Base-by-base conservation (phyloP, 1,284 basidiomycete genomes). In the Volvariella surrecta region DNA sequence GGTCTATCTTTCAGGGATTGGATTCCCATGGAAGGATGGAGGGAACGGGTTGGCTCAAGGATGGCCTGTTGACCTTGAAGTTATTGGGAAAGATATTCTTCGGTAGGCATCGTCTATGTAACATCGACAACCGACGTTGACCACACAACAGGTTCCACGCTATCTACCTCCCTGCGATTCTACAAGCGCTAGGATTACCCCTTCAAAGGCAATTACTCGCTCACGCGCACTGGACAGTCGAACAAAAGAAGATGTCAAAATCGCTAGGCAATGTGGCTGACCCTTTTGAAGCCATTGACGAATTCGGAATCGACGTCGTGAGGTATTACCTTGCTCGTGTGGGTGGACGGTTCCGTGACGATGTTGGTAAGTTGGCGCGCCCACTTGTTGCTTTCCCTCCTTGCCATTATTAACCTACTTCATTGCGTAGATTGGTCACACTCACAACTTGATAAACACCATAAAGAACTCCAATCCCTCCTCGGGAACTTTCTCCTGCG, bases 131-230 rank as follows among this genome's bases (percentile, higher is more conserved):
- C n/a, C n/a, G n/a, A n/a, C n/a, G n/a, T n/a, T n/a, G n/a, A n/a
- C n/a, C n/a, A n/a, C n/a, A n/a, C n/a, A n/a, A n/a, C n/a, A 84
- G 89, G 16, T 97, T 96, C 62, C 93, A 97, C 59, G 84, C 91
- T 0, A 70, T 95, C 28, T 94, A 95, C 61, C 82, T 93, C 57
- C 93, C 93, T 0, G 89, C 90, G 0, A 81, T 96, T 48, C 72
- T 96, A 2, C 67, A 82, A 41, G 90, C 90, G 0, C 75, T 90
- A 16, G 74, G 68, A 10, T 66, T 93, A 0, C 78, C 82, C 0
- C 70, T 88, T 2, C 79, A 90, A 0, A 66, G 67, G 35, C 73
- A 71, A 17, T 66, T 96, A 2, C 68, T 96, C 6, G 73, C 84
- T 0, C 92, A 96, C 56, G 85, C 88, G 0, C 93, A 96, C 60